These are phyloP conservation scores for Mimosa bimucronata DNA, from an alignment of 306 rosid genomes.

Conservation along the genomic window DNA sequence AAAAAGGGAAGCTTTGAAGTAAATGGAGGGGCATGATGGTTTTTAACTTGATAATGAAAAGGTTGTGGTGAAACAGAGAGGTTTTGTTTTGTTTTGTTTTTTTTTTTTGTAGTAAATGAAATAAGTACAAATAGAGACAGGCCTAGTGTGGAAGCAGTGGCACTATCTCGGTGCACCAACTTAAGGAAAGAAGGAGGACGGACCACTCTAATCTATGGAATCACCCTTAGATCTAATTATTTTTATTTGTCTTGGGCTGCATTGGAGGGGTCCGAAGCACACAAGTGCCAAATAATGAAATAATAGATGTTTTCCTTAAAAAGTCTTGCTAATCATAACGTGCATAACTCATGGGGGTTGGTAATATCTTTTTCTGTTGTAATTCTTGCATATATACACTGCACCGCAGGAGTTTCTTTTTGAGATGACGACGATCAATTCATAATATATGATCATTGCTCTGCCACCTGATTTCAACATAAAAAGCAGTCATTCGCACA, in stretches of 20 bases:
- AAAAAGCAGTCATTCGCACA: neutral
- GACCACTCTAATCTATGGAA: slow-evolving; percentile 34
- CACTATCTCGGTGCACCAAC: slow-evolving; percentile 37
- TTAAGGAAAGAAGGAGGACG: slow-evolving; percentile 39
- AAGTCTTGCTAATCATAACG: neutral
- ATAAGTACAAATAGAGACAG: neutral
- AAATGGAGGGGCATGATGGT: neutral
- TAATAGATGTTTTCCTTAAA: slow-evolving; percentile 16
- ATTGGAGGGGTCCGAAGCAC: neutral
- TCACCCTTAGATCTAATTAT: neutral
- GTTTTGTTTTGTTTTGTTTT: neutral
- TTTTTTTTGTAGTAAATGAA: too few relatives aligned
- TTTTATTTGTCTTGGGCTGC: slow-evolving; percentile 19
- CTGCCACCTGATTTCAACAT: neutral
- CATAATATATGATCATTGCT: neutral
- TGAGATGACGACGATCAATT: neutral
- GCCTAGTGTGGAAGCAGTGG: slow-evolving; percentile 30
- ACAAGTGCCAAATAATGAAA: slow-evolving; percentile 31
- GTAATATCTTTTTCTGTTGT: neutral
- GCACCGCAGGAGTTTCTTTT: neutral
- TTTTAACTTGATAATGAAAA: slow-evolving; percentile 8
- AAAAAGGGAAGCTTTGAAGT: neutral
- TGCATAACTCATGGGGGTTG: neutral
- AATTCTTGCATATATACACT: neutral
- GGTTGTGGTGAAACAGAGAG: neutral